Base-by-base conservation (phyloP, 2,329 filamentous ascomycete genomes). In the Gnomoniopsis smithogilvyi region DNA sequence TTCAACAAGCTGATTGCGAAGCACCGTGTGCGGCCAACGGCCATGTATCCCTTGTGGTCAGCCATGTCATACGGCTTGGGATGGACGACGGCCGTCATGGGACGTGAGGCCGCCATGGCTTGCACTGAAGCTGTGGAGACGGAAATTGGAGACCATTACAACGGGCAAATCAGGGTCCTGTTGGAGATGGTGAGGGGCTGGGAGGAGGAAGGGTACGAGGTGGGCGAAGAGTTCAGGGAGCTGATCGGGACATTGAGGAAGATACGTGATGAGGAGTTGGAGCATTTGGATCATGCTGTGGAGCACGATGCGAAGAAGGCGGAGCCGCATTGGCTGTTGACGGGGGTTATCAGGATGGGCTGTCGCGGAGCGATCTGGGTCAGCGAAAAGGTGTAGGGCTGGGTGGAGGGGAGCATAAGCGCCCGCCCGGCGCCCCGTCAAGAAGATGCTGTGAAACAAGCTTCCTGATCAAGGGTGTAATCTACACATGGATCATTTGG, bases 71-170 rank as follows among this genome's bases (percentile, higher is more conserved):
- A 89, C 0, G 85, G 88, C 0, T 76, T 99, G 8, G 95, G 95
- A 19, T 97, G 95, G 92, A 83, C 85, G 4, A 99, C 95, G 0
- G 95, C 90, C 0, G 76, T 95, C 46, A 82, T 99, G 81, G 93
- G 95, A 1, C 85, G 92, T 51, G 92, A 98, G 75, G 93, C 94
- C 2, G 94, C 95, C 38, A 99, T 99, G 95, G 95, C 95, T 14
- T 99, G 95, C 72, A 98, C 95, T 0, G 95, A 99, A 75, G 95
- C 95, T 1, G 94, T 99, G 1, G 95, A 99, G 80, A 99, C 94
- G 7, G 95, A 98, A 78, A 99, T 99, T 63, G 95, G 95, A 2
- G 86, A 86, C 30, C 95, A 99, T 76, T 99, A 99, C 73, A 98
- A 98, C 71, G 86, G 87, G 64, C 95, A 99, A 76, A 92, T 99